These are phyloP conservation scores for Neoboletus magnificus DNA, from an alignment of 768 basidiomycete genomes.

Conservation along the genomic window DNA sequence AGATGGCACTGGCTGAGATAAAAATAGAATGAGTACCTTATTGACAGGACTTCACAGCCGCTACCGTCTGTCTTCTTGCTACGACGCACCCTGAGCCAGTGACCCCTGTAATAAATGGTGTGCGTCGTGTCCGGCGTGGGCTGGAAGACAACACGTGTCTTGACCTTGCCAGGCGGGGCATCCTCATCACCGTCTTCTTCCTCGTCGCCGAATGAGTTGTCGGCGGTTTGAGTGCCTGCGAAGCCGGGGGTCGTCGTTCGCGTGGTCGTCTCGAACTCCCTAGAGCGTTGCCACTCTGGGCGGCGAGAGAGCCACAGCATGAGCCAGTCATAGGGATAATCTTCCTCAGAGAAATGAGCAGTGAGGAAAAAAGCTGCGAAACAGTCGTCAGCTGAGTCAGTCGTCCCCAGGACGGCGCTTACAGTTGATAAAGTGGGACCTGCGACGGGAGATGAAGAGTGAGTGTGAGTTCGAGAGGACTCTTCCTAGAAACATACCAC, in stretches of 20 bases:
- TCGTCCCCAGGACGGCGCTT: conserved; percentile 32
- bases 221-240: conserved; percentile 41
- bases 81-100: conserved; percentile 77
- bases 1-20: conserved; percentile 8
- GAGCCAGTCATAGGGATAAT: conserved; percentile 88
- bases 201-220: conserved; percentile 56
- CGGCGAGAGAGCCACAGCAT: conserved; percentile 87
- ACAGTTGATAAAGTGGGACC: conserved; percentile 89
- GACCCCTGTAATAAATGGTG: conserved; percentile 81
- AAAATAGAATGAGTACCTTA: conserved; percentile 48
- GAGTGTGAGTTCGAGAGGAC: conserved; percentile 5
- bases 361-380: conserved; percentile 77
- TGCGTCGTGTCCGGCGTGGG: conserved; percentile 86
- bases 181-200: conserved; percentile 46
- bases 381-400: conserved; percentile 5
- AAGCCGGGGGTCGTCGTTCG: conserved; percentile 63
- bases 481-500: conserved; percentile 49
- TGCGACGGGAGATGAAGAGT: conserved; percentile 24
- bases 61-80: conserved; percentile 66
- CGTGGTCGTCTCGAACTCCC: conserved; percentile 87
- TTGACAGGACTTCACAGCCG: conserved; percentile 70
- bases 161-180: conserved; percentile 53
- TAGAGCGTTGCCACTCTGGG: conserved; percentile 85
- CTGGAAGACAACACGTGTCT: conserved; percentile 84
- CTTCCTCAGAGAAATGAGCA: conserved; percentile 87